Evolutionary conservation across 2,329 filamentous ascomycete genomes (phyloP).

Genomic region (Septoria linicola): DNA sequence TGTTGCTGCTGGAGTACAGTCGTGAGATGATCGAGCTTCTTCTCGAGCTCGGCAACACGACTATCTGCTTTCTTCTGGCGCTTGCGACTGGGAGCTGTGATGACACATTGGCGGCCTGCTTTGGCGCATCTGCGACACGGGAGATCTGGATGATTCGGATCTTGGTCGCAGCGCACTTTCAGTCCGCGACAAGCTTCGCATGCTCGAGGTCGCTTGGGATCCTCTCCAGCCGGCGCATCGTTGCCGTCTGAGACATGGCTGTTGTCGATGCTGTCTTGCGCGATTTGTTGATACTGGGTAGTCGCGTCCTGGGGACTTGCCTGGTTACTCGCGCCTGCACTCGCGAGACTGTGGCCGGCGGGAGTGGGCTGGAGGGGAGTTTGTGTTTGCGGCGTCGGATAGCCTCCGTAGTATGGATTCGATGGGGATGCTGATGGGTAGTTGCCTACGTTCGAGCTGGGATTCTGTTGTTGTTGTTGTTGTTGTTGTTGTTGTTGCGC

Average conservation of each 20-base stretch:
- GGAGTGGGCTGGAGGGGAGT: constrained; percentile 20
- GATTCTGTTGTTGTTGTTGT: constrained; percentile 2
- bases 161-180: constrained; percentile 78
- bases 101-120: constrained; percentile 72
- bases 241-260: constrained; percentile 16
- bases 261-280: constrained; percentile 21
- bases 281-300: constrained; percentile 7
- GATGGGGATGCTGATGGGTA: constrained; percentile 17
- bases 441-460: constrained; percentile 6
- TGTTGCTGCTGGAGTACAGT: constrained; percentile 65
- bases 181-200: constrained; percentile 50
- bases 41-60: constrained; percentile 84
- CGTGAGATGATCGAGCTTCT: constrained; percentile 86
- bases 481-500: neutral
- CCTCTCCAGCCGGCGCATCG: constrained; percentile 29
- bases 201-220: constrained; percentile 48
- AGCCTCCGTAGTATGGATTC: constrained; percentile 29
- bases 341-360: constrained; percentile 21
- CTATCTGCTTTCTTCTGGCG: constrained; percentile 90
- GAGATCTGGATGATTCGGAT: constrained; percentile 60
- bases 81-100: constrained; percentile 73
- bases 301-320: constrained; percentile 24
- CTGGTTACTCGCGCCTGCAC: constrained; percentile 27
- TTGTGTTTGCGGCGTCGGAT: constrained; percentile 22
- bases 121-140: constrained; percentile 69